These are phyloP conservation scores for Kentomonas sorsogonicus DNA, from an alignment of 208 protist genomes.

Conservation along the genomic window DNA sequence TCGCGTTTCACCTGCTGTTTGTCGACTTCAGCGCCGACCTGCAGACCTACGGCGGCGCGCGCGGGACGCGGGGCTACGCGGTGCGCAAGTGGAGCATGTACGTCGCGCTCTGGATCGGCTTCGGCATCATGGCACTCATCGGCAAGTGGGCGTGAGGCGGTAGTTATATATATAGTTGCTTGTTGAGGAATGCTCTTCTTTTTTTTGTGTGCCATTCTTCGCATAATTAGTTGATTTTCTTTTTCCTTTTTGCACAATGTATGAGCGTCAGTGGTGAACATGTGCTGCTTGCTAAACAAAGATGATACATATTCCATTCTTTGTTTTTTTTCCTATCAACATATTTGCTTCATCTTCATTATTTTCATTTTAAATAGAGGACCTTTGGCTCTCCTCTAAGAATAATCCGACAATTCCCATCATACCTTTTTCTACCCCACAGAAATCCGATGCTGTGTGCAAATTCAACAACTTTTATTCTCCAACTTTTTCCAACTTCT, in stretches of 20 bases:
- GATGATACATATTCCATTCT: not conserved
- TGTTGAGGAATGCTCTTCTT: conserved; percentile 1
- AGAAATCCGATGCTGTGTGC: not conserved
- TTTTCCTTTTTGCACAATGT: not conserved
- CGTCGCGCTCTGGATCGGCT: conserved; percentile 4
- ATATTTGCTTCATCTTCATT: not conserved
- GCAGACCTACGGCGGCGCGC: conserved; percentile 10
- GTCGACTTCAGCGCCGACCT: conserved; percentile 29
- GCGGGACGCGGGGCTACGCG: not conserved
- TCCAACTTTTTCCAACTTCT: not conserved
- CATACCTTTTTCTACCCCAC: not conserved
- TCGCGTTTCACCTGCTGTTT: conserved; percentile 43
- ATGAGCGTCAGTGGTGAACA: not conserved
- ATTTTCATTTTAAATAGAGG: not conserved
- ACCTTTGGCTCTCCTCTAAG: not conserved
- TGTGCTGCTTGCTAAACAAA: not conserved
- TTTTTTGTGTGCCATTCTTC: not conserved
- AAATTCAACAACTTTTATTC: not conserved
- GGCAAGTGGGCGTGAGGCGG: not conserved
- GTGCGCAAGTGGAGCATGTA: not conserved
- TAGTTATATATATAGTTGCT: not conserved
- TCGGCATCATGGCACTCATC: conserved; percentile 6
- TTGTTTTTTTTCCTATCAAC: not conserved
- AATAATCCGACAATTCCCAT: not conserved
- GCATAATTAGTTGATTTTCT: not conserved